Evolutionary conservation across 192 early-diverging fungal species (phyloP), one percentile per base, ranked within the genome.

Genomic region (Geranomyces michiganensis): DNA sequence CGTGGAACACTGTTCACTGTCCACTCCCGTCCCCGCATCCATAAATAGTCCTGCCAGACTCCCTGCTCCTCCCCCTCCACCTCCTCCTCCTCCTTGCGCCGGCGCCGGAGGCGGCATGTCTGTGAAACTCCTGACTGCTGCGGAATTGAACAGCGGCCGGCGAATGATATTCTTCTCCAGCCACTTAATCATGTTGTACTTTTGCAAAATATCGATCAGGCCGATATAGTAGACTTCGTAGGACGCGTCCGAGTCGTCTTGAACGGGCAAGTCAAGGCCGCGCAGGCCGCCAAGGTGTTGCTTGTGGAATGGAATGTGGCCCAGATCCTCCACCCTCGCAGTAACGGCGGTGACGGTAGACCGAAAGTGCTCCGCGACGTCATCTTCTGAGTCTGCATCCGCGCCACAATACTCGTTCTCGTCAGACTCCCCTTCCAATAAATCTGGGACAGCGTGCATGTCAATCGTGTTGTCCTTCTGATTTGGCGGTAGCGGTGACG

Each of bases 161-260:
- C 69, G 69, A 2, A 76, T 76, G 33, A 81, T 31, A 33, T 58
- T 68, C 14, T 73, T 68, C 48, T 81, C 79, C 32, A 81, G 43
- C 79, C 76, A 78, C 72, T 81, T 81, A 19, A 61, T 47, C 45
- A 78, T 36, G 59, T 81, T 78, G 73, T 78, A 81, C 55, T 75
- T 77, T 75, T 81, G 79, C 29, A 81, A 74, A 30, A 62, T 48
- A 45, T 81, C 79, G 49, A 81, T 81, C 26, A 81, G 51, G 14
- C 79, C 79, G 29, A 81, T 46, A 64, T 63, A 81, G 49, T 81
- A 81, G 29, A 81, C 60, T 62, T 76, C 74, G 32, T 76, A 32
- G 10, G 71, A 56, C 19, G 71, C 60, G 14, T 75, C 58, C 17
- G 17, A 4, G 10, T 64, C 62, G 41, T 64, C 71, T 1, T 63